Evolutionary conservation across 495 filamentous ascomycete species (phyloP).

Genomic region (Polyplosphaeria fusca): DNA sequence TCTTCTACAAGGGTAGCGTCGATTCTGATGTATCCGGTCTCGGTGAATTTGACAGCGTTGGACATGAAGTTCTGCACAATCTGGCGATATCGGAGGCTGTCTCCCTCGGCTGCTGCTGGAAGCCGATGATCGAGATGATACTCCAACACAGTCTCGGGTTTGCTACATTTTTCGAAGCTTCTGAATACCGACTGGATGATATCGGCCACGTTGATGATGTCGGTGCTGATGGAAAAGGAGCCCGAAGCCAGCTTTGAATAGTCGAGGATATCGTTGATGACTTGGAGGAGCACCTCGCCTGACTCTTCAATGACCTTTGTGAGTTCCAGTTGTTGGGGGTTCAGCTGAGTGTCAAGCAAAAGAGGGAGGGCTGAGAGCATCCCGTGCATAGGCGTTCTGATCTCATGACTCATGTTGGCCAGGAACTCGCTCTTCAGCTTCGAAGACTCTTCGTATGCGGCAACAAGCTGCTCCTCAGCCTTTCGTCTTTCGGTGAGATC

Average conservation of each 20-base stretch:
- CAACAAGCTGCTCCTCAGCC: slow-evolving; percentile 55
- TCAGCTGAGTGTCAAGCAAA: slow-evolving; percentile 45
- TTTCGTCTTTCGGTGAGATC: slow-evolving; percentile 61
- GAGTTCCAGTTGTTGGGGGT: slow-evolving; percentile 45
- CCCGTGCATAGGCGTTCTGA: slow-evolving; percentile 53
- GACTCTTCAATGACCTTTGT: slow-evolving; percentile 50
- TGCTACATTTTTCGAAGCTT: slow-evolving; percentile 47
- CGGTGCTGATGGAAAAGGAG: slow-evolving; percentile 46
- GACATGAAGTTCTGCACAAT: slow-evolving; percentile 49
- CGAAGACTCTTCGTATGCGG: slow-evolving; percentile 63
- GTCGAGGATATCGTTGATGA: slow-evolving; percentile 55
- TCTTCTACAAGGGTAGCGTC: slow-evolving; percentile 35
- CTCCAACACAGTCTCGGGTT: slow-evolving; percentile 40
- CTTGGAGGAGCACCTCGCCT: slow-evolving; percentile 47
- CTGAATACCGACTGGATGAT: slow-evolving; percentile 55
- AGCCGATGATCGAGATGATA: slow-evolving; percentile 43
- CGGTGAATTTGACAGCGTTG: slow-evolving; percentile 52
- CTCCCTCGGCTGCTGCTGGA: slow-evolving; percentile 45
- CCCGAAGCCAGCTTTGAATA: slow-evolving; percentile 51
- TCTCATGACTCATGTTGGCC: slow-evolving; percentile 59
- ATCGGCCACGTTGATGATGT: slow-evolving; percentile 43
- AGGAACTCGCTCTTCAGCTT: slow-evolving; percentile 66
- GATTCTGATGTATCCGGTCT: slow-evolving; percentile 45
- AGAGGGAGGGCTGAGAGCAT: slow-evolving; percentile 50
- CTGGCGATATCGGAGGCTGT: slow-evolving; percentile 50